phyloP scores from a whole-genome alignment of 1,284 basidiomycete species.

The Trichosporon inkin region DNA sequence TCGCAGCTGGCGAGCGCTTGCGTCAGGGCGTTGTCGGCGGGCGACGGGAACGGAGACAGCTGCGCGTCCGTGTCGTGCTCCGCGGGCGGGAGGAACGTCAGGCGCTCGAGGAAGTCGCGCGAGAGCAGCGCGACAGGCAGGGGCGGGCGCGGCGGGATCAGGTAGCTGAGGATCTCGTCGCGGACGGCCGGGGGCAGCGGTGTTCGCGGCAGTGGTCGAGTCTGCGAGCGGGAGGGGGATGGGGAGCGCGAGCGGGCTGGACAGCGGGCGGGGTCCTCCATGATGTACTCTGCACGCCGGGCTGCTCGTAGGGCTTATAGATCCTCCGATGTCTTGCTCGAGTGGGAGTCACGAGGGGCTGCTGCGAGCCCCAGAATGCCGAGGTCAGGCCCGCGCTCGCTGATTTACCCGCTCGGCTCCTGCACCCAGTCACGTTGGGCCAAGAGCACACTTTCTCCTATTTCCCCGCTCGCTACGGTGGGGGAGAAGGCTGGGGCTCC shows the following conservation, averaged over 20 bases:
- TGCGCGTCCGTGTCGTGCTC: constrained; percentile 36
- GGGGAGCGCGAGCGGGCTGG: no score
- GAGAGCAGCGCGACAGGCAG: constrained; percentile 36
- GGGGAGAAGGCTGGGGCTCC: no score
- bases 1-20: constrained; percentile 8
- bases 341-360: neutral
- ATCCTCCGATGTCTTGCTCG: neutral
- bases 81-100: constrained; percentile 42
- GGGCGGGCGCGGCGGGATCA: constrained; percentile 40
- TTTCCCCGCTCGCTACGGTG: no score
- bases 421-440: no score
- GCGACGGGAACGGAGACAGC: constrained; percentile 35
- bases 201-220: neutral
- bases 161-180: constrained; percentile 38
- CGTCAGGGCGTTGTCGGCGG: constrained; percentile 16
- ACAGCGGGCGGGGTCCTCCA: neutral
- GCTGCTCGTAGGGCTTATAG: neutral
- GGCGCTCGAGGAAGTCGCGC: constrained; percentile 37
- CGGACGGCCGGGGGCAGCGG: constrained; percentile 30
- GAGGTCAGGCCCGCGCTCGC: neutral
- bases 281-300: neutral
- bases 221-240: neutral
- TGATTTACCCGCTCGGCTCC: neutral
- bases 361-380: constrained; percentile 5
- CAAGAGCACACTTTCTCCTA: no score